phyloP scores from a whole-genome alignment of 2,329 filamentous ascomycete genomes.

The Ophiostoma piceae region DNA sequence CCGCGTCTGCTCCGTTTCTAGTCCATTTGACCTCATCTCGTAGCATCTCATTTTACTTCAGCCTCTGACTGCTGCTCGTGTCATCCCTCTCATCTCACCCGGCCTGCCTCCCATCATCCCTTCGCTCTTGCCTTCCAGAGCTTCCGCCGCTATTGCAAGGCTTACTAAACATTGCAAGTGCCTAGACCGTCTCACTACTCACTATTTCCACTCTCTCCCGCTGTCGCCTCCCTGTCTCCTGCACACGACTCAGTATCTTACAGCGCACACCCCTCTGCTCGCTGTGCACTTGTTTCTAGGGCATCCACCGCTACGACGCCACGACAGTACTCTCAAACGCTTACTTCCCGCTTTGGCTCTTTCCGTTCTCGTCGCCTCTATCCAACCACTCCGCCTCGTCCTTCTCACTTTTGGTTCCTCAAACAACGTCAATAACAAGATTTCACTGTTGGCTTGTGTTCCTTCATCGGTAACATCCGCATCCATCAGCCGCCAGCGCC shows the following conservation, averaged over 20 bases:
- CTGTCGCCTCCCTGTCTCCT: not conserved
- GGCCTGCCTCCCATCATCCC: not conserved
- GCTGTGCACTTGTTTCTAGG: not conserved
- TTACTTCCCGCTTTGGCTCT: slow-evolving; percentile 3
- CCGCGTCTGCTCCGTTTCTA: not conserved
- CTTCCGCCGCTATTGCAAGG: not conserved
- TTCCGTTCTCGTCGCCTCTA: not conserved
- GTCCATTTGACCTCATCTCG: not conserved
- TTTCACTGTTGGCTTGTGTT: not conserved
- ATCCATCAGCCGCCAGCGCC: not conserved
- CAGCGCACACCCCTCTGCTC: not conserved
- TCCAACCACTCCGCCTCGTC: not conserved
- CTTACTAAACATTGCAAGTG: slow-evolving; percentile 6
- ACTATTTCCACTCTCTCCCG: not conserved
- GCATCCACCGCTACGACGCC: slow-evolving; percentile 4
- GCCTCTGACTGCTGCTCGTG: not conserved
- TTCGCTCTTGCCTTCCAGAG: not conserved
- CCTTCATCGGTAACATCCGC: not conserved
- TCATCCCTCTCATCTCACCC: not conserved
- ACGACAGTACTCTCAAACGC: slow-evolving; percentile 6
- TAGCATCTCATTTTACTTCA: not conserved
- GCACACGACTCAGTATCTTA: not conserved
- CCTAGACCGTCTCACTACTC: not conserved
- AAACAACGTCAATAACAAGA: not conserved
- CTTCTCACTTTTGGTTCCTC: not conserved